Conservation (phyloP, 2,329 filamentous ascomycete species). For the Zopfia rhizophila region DNA sequence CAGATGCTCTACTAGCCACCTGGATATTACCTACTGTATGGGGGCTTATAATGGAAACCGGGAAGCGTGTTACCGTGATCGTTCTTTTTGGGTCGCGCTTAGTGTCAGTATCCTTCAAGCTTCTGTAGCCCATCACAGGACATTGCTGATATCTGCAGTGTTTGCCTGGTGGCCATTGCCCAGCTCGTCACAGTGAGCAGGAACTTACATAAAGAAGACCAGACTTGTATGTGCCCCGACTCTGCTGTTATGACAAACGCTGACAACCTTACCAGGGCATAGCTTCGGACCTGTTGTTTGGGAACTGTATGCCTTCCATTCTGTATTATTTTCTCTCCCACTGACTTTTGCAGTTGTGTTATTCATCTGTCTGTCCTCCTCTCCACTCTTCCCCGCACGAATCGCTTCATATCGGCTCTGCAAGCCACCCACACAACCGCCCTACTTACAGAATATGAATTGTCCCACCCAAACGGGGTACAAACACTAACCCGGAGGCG, state of each 20-base stretch:
- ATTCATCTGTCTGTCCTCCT: slow-evolving; percentile 21
- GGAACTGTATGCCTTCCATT: slow-evolving; percentile 5
- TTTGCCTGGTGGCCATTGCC: slow-evolving; percentile 11
- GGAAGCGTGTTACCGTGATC: slow-evolving; percentile 15
- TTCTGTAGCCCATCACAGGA: no score
- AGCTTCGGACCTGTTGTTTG: slow-evolving; percentile 17
- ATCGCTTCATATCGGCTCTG: slow-evolving; percentile 21
- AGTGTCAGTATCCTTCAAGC: no score
- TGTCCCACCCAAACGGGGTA: slow-evolving; percentile 9
- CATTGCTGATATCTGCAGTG: no score
- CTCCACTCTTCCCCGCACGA: slow-evolving; percentile 20
- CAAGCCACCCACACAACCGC: slow-evolving; percentile 18
- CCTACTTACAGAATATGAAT: slow-evolving; percentile 18
- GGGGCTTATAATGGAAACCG: slow-evolving; percentile 28
- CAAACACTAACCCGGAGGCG: neutral
- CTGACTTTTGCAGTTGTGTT: slow-evolving; percentile 11
- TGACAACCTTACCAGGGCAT: slow-evolving; percentile 11
- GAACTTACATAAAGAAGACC: slow-evolving; percentile 13
- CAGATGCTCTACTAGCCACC: slow-evolving; percentile 33
- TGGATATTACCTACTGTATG: slow-evolving; percentile 39
- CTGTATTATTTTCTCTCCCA: neutral
- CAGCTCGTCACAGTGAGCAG: slow-evolving; percentile 12
- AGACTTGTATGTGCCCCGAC: slow-evolving; percentile 16
- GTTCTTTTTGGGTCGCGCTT: slow-evolving; percentile 28
- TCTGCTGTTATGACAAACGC: neutral